Base-by-base conservation (phyloP, 1,284 basidiomycete species). In the Retiboletus fuscus region DNA sequence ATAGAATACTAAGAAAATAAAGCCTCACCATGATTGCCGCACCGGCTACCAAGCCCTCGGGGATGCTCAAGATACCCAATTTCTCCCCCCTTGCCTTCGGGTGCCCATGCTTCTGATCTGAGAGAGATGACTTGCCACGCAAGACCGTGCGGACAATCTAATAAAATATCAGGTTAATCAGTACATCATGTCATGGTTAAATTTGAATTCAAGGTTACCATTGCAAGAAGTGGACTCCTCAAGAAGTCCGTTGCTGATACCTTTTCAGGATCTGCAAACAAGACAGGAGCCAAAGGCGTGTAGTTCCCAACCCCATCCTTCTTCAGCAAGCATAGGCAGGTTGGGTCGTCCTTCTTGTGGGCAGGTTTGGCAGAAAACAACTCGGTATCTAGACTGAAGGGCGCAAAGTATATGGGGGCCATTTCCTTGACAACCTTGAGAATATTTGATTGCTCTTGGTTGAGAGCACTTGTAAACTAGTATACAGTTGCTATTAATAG, bases 381-480 rank as follows among this genome's bases (percentile, higher is more conserved):
- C 11, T n/a, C 51, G 20, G 51, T 8, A 53, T 53, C 51, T 12
- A 26, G 51, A n/a, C 51, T 13, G 51, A 26, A 26, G n/a, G 18
- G 13, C 13, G 11, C n/a, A 53, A 53, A 53, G 12, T 26, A 53
- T 12, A 53, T 26, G 12, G n/a, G n/a, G 12, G 28, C 58, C 8
- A 61, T 10, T 10, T 62, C 66, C 30, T 67, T 67, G 66, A 67
- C 34, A 20, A 24, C 26, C 46, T 49, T n/a, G 58, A 67, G 58
- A n/a, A 67, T 67, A 41, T 60, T 61, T 13, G 58, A 67, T 41
- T 58, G 28, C 66, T 67, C 43, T 26, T 41, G 34, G n/a, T 26
- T 60, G 46, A 39, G 41, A 8, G 26, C 58, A n/a, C 34, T 61
- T 34, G 26, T 13, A 49, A 67, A 67, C 66, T 67, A 61, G 53